Base-by-base conservation (phyloP, 2,329 filamentous ascomycete genomes). In the Cladosporium sp. region DNA sequence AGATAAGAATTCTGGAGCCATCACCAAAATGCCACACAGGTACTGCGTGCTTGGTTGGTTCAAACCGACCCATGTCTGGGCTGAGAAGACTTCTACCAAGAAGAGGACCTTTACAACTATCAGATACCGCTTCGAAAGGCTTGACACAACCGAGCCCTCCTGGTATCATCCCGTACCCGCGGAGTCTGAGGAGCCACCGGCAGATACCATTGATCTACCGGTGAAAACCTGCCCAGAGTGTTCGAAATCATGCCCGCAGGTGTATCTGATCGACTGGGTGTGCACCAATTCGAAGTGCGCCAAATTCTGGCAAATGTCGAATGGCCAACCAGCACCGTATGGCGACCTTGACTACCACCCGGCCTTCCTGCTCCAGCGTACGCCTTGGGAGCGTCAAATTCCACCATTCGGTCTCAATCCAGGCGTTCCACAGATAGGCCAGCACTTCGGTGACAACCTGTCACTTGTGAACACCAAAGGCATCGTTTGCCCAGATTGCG, bases 41-140 rank as follows among this genome's bases (percentile, higher is more conserved):
- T 92, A 88, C 71, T 87, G 84, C 64, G 86, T 92, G 0, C 80
- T 93, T 50, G 89, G 82, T n/a, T 88, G 83, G 74, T 93, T 91
- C 73, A 85, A 88, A 58, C 80, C 91, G 14, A 90, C 88, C 0
- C 80, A 89, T 58, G 80, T 92, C 0, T 93, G 90, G 90, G 80
- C 78, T 12, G 90, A 93, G 70, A 83, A 81, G 66, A 80, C 71
- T 53, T 67, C 67, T 18, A 59, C 62, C 12, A 59, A 69, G 50
- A 62, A 61, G 12, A 33, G 16, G 5, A 29, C 21, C 5, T 71
- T 74, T 6, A 76, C 74, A 1, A 80, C 82, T 0, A 83, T 85
- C 70, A 87, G 86, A 68, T 82, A 89, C 29, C 85, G 89, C 0
- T 83, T 92, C 3, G 88, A 93, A 73, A 90, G 89, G 67, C 77